These are phyloP conservation scores for Xerocomellus intermedius DNA, from an alignment of 768 basidiomycete species.

Conservation along the genomic window DNA sequence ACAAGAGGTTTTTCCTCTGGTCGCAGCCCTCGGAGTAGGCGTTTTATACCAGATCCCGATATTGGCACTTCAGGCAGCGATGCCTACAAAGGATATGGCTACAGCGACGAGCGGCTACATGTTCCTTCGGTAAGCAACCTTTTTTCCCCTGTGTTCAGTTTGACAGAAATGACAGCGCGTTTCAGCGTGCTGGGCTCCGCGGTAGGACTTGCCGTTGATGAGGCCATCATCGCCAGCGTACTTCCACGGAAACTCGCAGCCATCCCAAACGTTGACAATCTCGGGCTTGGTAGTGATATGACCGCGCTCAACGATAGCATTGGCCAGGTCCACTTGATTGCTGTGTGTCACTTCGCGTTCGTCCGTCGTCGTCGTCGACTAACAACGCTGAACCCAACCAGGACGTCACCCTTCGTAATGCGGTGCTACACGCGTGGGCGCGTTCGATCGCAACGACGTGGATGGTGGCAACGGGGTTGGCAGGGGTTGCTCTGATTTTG, in stretches of 20 bases:
- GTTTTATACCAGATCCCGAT: conserved; percentile 65
- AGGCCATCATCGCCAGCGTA: conserved; percentile 65
- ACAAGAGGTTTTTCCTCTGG: conserved; percentile 63
- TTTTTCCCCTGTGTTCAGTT: no score
- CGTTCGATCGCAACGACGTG: conserved; percentile 62
- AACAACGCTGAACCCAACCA: conserved; percentile 18
- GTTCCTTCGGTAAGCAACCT: conserved; percentile 54
- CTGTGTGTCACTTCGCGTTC: conserved; percentile 1
- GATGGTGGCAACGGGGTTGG: conserved; percentile 59
- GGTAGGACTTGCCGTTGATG: conserved; percentile 67
- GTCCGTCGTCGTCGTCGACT: background rate
- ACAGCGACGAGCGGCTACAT: conserved; percentile 72
- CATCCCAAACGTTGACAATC: conserved; percentile 22
- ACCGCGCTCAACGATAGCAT: conserved; percentile 47
- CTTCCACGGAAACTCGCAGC: conserved; percentile 33
- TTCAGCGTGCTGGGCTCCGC: conserved; percentile 67
- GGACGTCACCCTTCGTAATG: conserved; percentile 48
- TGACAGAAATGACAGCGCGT: background rate
- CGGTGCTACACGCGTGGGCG: conserved; percentile 61
- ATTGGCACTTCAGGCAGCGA: conserved; percentile 79
- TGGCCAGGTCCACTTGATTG: conserved; percentile 34
- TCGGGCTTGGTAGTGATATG: conserved; percentile 36
- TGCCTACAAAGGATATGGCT: conserved; percentile 85
- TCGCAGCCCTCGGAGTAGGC: conserved; percentile 63
- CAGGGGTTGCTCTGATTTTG: conserved; percentile 50